Evolutionary conservation across 768 basidiomycete species (phyloP).

Genomic region (Russula dissimulans): DNA sequence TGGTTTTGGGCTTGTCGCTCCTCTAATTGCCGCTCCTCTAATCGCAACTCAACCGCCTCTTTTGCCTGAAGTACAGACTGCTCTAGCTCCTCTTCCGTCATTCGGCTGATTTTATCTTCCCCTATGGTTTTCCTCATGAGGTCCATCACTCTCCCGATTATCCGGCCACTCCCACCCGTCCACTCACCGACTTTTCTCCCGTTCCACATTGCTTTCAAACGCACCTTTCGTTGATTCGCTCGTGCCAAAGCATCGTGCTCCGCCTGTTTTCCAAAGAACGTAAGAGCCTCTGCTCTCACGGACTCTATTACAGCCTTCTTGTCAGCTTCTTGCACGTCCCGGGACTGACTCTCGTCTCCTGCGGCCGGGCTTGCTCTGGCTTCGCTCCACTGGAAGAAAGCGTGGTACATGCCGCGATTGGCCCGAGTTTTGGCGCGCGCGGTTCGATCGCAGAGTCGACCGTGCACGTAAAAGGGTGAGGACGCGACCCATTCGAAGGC

Average conservation of each 20-base stretch:
- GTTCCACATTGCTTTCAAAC: slow-evolving; percentile 39
- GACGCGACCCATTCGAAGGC: slow-evolving; percentile 50
- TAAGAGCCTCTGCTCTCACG: slow-evolving; percentile 37
- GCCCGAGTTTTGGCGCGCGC: slow-evolving; percentile 33
- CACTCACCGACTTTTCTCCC: slow-evolving; percentile 46
- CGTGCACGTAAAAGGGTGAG: slow-evolving; percentile 45
- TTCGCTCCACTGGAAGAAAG: slow-evolving; percentile 38
- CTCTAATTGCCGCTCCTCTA: neutral
- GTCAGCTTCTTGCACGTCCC: neutral
- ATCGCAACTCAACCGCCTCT: neutral
- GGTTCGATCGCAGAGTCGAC: slow-evolving; percentile 24
- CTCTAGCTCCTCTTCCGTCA: slow-evolving; percentile 18
- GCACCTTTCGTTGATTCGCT: slow-evolving; percentile 24
- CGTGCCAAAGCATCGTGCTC: slow-evolving; percentile 34
- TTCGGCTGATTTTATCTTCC: slow-evolving; percentile 31
- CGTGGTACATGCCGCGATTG: slow-evolving; percentile 48
- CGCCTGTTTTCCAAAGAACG: slow-evolving; percentile 42
- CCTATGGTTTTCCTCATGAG: slow-evolving; percentile 38
- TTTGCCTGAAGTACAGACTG: slow-evolving; percentile 9
- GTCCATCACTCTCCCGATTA: slow-evolving; percentile 45
- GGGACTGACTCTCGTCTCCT: neutral
- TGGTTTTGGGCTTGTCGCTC: neutral
- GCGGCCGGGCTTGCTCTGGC: neutral
- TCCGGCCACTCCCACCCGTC: slow-evolving; percentile 39
- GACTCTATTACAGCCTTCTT: neutral